Percentiles rank a stretch among this genome's conserved stretches.
Evolutionary conservation across 345 rosid genomes (phyloP).

Genomic region (Murraya paniculata): DNA sequence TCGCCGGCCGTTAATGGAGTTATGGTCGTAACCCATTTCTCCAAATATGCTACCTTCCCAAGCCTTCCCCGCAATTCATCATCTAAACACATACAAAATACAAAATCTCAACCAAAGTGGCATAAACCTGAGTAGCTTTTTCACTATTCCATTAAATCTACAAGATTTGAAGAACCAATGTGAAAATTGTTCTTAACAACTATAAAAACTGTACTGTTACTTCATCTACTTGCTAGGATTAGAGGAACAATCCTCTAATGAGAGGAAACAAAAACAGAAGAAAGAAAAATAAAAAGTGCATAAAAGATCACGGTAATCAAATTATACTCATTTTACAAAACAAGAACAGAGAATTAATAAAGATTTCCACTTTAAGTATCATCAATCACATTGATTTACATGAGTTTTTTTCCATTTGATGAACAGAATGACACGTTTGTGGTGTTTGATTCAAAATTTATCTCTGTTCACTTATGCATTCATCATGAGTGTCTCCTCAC

Average conservation of each 20-base stretch:
- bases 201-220: neutral
- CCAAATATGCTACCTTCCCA: conserved; percentile 63
- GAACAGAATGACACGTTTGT: neutral
- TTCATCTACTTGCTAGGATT: neutral
- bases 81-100: conserved; percentile 22
- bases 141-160: neutral
- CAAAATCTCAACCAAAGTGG: neutral
- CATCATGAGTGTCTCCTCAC: neutral
- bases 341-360: neutral
- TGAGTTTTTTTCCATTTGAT: neutral
- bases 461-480: neutral
- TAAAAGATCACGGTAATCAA: neutral
- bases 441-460: neutral
- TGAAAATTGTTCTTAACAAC: neutral
- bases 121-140: neutral
- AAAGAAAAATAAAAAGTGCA: neutral
- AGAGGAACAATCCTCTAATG: no score
- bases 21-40: conserved; percentile 55
- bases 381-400: neutral
- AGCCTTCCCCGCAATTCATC: conserved; percentile 45
- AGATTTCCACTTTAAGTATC: neutral
- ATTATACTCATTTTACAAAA: neutral
- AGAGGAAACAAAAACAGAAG: neutral
- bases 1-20: conserved; percentile 54
- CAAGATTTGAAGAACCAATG: neutral